Evolutionary conservation across 2,329 filamentous ascomycete genomes (phyloP).

Genomic region (Nothomitra cinnamomea): DNA sequence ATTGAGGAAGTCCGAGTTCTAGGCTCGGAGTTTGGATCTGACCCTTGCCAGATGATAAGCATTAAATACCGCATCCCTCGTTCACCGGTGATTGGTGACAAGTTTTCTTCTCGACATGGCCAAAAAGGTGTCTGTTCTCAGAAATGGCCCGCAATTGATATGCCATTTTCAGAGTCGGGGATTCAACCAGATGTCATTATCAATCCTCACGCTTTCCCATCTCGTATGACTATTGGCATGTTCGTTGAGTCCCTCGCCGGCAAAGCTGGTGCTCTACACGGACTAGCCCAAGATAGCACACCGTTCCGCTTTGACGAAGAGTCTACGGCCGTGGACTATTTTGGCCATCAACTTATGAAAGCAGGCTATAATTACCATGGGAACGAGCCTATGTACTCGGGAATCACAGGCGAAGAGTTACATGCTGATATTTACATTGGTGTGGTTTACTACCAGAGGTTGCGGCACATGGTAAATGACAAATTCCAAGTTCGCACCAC

Average conservation of each 20-base stretch:
- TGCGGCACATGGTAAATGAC: constrained; percentile 99
- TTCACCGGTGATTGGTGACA: constrained; percentile 87
- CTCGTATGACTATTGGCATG: constrained; percentile 99
- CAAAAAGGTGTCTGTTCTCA: constrained; percentile 96
- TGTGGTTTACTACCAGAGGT: constrained; percentile 93
- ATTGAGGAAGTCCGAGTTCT: constrained; percentile 88
- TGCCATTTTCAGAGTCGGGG: constrained; percentile 92
- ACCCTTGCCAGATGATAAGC: constrained; percentile 74
- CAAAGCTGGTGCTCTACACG: constrained; percentile 85
- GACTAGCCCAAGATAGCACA: constrained; percentile 87
- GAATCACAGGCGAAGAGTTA: constrained; percentile 88
- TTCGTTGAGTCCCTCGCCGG: constrained; percentile 94
- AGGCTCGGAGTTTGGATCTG: constrained; percentile 65
- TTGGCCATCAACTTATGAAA: constrained; percentile 86
- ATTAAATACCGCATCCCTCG: constrained; percentile 88
- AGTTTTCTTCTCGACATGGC: constrained; percentile 95
- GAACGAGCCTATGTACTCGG: constrained; percentile 97
- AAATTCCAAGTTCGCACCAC: constrained; percentile 98
- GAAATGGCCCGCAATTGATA: constrained; percentile 83
- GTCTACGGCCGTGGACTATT: constrained; percentile 83
- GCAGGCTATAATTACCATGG: constrained; percentile 97
- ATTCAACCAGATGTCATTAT: constrained; percentile 98
- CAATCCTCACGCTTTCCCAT: constrained; percentile 98
- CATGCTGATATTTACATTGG: constrained; percentile 92
- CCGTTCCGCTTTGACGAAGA: constrained; percentile 91